phyloP scores from a whole-genome alignment of 2,329 filamentous ascomycete species.

The Fonsecaea pedrosoi region DNA sequence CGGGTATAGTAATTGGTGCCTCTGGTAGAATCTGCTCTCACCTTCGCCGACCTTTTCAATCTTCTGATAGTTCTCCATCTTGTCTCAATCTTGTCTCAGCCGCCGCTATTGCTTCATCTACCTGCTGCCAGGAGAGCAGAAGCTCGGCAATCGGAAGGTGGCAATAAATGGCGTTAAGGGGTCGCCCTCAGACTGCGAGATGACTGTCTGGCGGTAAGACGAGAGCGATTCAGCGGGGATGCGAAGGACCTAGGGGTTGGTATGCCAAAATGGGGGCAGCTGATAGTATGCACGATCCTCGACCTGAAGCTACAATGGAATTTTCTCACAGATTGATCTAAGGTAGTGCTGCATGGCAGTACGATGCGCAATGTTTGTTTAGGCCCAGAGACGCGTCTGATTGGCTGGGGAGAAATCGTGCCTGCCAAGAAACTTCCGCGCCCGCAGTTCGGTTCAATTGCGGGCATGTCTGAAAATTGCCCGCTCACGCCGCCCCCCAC shows the following conservation, averaged over 20 bases:
- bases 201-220: neutral
- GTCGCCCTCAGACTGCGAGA: neutral
- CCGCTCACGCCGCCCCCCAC: neutral
- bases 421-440: conserved; percentile 25
- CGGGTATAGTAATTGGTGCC: neutral
- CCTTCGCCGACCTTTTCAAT: conserved; percentile 96
- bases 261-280: conserved; percentile 5
- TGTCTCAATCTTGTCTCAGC: neutral
- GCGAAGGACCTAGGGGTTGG: conserved; percentile 11
- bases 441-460: conserved; percentile 14
- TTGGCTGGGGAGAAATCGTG: conserved; percentile 19
- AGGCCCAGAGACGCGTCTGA: conserved; percentile 26
- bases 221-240: neutral
- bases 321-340: conserved; percentile 6
- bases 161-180: conserved; percentile 10
- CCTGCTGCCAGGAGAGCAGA: neutral
- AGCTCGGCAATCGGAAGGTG: neutral
- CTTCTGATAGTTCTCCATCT: conserved; percentile 96
- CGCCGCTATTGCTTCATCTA: conserved; percentile 20
- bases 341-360: conserved; percentile 10
- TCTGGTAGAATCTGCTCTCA: conserved; percentile 52
- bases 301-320: neutral
- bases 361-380: conserved; percentile 26
- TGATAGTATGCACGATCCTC: conserved; percentile 5
- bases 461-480: conserved; percentile 4